Evolutionary conservation across 2,329 filamentous ascomycete species (phyloP).

Genomic region (Ophiocordyceps camponoti-leonardi): DNA sequence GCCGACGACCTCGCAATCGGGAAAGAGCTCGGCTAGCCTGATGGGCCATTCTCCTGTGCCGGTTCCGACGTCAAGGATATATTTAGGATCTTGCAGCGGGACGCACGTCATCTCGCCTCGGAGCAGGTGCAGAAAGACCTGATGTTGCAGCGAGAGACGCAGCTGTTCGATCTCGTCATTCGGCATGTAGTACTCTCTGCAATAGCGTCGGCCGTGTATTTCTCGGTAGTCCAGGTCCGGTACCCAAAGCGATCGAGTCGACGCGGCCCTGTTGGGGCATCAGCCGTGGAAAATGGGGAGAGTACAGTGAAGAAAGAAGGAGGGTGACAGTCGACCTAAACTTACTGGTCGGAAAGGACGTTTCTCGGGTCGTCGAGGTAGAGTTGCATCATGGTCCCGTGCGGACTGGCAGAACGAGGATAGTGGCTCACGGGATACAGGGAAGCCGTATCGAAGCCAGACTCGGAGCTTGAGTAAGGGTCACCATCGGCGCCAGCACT

Average conservation of each 20-base stretch:
- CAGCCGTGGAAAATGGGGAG: not conserved
- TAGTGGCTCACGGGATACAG: conserved; percentile 24
- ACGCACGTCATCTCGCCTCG: conserved; percentile 26
- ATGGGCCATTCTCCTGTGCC: conserved; percentile 36
- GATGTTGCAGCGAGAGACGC: conserved; percentile 42
- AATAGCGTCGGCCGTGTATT: conserved; percentile 46
- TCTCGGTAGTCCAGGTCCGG: conserved; percentile 36
- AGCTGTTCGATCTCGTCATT: conserved; percentile 50
- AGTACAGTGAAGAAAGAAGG: not conserved
- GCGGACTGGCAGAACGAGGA: conserved; percentile 16
- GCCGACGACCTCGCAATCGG: conserved; percentile 37
- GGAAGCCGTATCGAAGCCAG: conserved; percentile 21
- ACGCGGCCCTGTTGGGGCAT: conserved; percentile 17
- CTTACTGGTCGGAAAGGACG: conserved; percentile 22
- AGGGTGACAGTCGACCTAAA: not conserved
- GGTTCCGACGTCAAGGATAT: conserved; percentile 40
- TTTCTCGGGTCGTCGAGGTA: conserved; percentile 9
- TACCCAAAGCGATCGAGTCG: conserved; percentile 31
- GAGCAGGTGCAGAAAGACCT: conserved; percentile 39
- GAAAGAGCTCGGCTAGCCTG: conserved; percentile 34
- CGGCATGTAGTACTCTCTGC: conserved; percentile 46
- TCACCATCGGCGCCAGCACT: conserved; percentile 9
- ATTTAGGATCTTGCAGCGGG: conserved; percentile 18
- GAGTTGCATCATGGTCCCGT: conserved; percentile 17
- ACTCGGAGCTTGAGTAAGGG: conserved; percentile 7